phyloP scores from a whole-genome alignment of 495 filamentous ascomycete genomes.

The Xylaria telfairii region DNA sequence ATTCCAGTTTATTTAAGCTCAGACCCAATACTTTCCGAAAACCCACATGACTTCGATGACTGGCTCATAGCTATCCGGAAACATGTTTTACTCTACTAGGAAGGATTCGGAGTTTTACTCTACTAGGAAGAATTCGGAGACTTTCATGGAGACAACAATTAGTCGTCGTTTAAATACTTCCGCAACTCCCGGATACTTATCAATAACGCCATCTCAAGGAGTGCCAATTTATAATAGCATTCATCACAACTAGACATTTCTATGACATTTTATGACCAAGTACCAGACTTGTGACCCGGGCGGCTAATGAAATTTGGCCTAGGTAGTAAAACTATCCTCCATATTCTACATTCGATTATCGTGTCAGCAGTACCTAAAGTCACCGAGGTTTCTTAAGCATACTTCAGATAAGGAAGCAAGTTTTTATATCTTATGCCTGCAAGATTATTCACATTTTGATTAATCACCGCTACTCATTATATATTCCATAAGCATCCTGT shows the following conservation, averaged over 20 bases:
- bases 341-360: neutral
- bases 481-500: neutral
- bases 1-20: neutral
- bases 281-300: neutral
- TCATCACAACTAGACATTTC: neutral
- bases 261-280: too few relatives aligned
- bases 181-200: neutral
- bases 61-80: neutral
- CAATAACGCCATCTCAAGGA: neutral
- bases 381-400: neutral
- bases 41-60: neutral
- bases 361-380: neutral
- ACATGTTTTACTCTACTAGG: neutral
- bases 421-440: neutral
- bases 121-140: conserved; percentile 6
- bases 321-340: neutral
- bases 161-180: neutral
- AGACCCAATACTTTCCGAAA: conserved; percentile 2
- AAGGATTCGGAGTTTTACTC: too few relatives aligned
- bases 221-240: neutral
- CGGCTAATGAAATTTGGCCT: neutral
- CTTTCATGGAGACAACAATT: neutral
- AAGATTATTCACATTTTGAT: neutral
- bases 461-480: neutral
- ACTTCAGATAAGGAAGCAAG: neutral